Percentiles rank a stretch among this genome's conserved stretches.
phyloP scores from a whole-genome alignment of 257 asterid genomes.

The Ajuga chamaepitys region DNA sequence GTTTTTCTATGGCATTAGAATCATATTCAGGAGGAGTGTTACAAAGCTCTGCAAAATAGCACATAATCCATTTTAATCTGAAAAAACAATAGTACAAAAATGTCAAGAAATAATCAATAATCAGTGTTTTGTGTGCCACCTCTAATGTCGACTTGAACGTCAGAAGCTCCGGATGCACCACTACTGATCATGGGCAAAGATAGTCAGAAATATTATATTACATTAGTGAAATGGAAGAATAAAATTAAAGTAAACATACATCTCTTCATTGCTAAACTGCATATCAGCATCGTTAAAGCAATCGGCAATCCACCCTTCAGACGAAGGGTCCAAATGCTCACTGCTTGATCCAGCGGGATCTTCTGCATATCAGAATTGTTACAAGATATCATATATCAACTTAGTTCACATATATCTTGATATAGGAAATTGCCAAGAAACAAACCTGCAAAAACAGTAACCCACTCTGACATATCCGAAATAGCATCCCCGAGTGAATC shows the following conservation, averaged over 20 bases:
- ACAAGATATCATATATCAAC: background rate
- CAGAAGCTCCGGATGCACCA: constrained; percentile 41
- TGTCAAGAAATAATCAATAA: background rate
- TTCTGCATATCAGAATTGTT: constrained; percentile 10
- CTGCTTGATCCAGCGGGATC: constrained; percentile 25
- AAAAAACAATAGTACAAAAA: background rate
- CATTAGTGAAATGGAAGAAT: background rate
- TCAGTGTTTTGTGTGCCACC: constrained; percentile 25
- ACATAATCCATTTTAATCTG: background rate
- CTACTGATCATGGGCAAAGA: constrained; percentile 29
- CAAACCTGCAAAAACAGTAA: constrained; percentile 58
- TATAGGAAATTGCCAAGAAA: background rate
- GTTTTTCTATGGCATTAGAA: constrained; percentile 36
- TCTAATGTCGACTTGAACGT: constrained; percentile 43
- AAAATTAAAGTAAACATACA: constrained; percentile 34
- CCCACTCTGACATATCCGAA: constrained; percentile 52
- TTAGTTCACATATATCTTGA: background rate
- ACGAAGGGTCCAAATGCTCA: constrained; percentile 57
- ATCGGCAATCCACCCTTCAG: constrained; percentile 85
- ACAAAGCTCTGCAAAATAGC: constrained; percentile 42
- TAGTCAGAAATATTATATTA: constrained; percentile 9
- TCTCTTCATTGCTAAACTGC: constrained; percentile 37
- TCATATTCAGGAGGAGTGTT: constrained; percentile 34
- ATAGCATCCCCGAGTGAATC: constrained; percentile 43
- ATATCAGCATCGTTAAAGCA: constrained; percentile 58